These are phyloP conservation scores for Lipomyces spencermartinsiae DNA, from an alignment of 805 yeast species.

Conservation along the genomic window DNA sequence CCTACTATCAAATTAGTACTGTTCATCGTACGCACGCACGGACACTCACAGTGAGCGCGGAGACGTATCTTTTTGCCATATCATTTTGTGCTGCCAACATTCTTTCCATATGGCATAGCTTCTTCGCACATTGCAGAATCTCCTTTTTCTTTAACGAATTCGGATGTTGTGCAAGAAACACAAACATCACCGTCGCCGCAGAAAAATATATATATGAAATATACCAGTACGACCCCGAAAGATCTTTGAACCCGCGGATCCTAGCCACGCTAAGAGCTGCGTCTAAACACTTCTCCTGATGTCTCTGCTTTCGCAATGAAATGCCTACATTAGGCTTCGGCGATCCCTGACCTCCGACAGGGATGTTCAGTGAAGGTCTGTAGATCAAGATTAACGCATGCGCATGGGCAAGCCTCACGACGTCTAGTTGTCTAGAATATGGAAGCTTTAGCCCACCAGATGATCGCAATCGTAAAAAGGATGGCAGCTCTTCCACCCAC, in stretches of 20 bases:
- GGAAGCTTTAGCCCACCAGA: slow-evolving; percentile 11
- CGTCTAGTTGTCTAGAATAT: slow-evolving; percentile 12
- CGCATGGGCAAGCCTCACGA: slow-evolving; percentile 14
- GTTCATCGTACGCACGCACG: background rate
- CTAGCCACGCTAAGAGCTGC: slow-evolving; percentile 18
- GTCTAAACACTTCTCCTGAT: slow-evolving; percentile 19
- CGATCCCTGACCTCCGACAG: background rate
- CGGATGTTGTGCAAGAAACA: slow-evolving; percentile 19
- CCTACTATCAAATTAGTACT: background rate
- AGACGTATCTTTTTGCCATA: slow-evolving; percentile 18
- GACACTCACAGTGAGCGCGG: slow-evolving; percentile 8
- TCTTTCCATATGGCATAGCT: slow-evolving; percentile 15
- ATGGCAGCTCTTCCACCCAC: slow-evolving; percentile 18
- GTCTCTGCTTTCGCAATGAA: background rate
- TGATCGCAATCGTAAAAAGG: background rate
- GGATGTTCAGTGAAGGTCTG: slow-evolving; percentile 20
- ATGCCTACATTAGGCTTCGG: background rate
- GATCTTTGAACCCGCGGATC: slow-evolving; percentile 3
- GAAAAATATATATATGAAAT: slow-evolving; percentile 19
- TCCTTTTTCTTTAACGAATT: background rate
- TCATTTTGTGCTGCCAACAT: slow-evolving; percentile 11
- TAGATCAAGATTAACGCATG: slow-evolving; percentile 19
- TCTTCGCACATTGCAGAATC: slow-evolving; percentile 14
- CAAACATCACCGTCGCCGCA: slow-evolving; percentile 22
- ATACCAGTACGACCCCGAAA: slow-evolving; percentile 18